Conservation (phyloP, 495 filamentous ascomycete genomes). For the Penicillium malachiteum region DNA sequence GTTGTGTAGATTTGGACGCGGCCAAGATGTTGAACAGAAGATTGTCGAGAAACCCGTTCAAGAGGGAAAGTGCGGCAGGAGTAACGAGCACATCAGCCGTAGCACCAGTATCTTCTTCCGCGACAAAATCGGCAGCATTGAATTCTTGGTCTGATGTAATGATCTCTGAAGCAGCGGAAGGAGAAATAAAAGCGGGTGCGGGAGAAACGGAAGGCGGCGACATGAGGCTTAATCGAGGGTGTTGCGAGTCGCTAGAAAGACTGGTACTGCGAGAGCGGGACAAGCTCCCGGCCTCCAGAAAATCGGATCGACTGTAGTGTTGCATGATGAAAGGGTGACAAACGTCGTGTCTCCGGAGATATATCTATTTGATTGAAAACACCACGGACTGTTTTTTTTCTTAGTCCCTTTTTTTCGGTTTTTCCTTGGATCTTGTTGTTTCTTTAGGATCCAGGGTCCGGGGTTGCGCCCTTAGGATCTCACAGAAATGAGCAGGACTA, state of each 20-base stretch:
- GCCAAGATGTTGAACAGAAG: slow-evolving; percentile 85
- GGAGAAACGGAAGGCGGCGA: slow-evolving; percentile 73
- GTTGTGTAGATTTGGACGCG: slow-evolving; percentile 74
- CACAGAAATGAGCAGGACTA: slow-evolving; percentile 14
- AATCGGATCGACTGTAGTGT: slow-evolving; percentile 36
- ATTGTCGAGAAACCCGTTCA: slow-evolving; percentile 95
- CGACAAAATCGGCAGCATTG: slow-evolving; percentile 63
- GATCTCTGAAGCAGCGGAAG: slow-evolving; percentile 86
- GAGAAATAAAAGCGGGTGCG: slow-evolving; percentile 82
- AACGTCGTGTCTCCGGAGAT: slow-evolving; percentile 2
- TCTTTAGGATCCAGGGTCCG: slow-evolving; percentile 2
- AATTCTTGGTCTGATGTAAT: slow-evolving; percentile 83
- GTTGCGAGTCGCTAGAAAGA: slow-evolving; percentile 45
- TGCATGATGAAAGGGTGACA: slow-evolving; percentile 26
- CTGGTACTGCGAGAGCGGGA: slow-evolving; percentile 47
- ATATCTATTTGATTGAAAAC: slow-evolving; percentile 5
- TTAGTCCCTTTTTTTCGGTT: slow-evolving; percentile 9
- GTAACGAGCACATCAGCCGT: slow-evolving; percentile 65
- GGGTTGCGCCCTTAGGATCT: slow-evolving; percentile 16
- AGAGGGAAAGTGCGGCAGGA: slow-evolving; percentile 67
- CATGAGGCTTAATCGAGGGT: slow-evolving; percentile 45
- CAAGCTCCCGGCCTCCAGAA: slow-evolving; percentile 31
- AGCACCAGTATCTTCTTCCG: slow-evolving; percentile 61
- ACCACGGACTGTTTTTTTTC: background rate
- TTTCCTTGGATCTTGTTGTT: slow-evolving; percentile 10